phyloP scores from a whole-genome alignment of 2,329 filamentous ascomycete species.

The Metarhizium brunneum region DNA sequence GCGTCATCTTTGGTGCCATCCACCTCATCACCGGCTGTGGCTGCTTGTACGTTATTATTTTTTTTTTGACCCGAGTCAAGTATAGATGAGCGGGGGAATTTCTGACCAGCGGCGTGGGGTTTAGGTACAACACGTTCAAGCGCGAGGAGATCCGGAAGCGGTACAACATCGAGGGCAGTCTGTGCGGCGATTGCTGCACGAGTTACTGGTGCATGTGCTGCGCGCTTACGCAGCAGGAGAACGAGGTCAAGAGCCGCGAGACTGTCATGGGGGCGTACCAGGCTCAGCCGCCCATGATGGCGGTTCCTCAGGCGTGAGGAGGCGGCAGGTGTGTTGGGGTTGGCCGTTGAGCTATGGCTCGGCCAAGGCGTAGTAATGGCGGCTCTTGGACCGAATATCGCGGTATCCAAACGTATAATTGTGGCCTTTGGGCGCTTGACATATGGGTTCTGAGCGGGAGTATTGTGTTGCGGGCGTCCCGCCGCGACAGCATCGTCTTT shows the following conservation, averaged over 20 bases:
- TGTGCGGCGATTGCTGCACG: constrained; percentile 38
- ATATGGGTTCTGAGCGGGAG: too few species aligned
- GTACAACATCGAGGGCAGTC: constrained; percentile 41
- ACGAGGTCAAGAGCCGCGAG: constrained; percentile 31
- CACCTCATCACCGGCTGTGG: constrained; percentile 30
- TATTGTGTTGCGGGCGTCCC: too few species aligned
- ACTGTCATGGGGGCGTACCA: background rate
- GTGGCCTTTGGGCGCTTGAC: too few species aligned
- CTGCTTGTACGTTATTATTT: constrained; percentile 26
- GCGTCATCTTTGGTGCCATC: constrained; percentile 29
- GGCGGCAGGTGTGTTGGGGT: too few species aligned
- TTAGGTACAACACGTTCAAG: constrained; percentile 39
- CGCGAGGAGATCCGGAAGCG: constrained; percentile 41
- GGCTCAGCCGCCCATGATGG: background rate
- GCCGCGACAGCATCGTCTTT: too few species aligned
- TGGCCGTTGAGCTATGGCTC: too few species aligned
- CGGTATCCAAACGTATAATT: too few species aligned
- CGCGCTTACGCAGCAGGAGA: constrained; percentile 47
- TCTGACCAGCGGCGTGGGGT: background rate
- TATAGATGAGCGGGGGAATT: background rate
- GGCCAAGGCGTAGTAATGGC: too few species aligned
- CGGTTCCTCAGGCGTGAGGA: background rate
- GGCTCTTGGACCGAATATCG: too few species aligned
- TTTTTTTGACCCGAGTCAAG: too few species aligned
- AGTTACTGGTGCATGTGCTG: constrained; percentile 48